phyloP scores from a whole-genome alignment of 2,329 filamentous ascomycete species.

The Trichoderma endophyticum region DNA sequence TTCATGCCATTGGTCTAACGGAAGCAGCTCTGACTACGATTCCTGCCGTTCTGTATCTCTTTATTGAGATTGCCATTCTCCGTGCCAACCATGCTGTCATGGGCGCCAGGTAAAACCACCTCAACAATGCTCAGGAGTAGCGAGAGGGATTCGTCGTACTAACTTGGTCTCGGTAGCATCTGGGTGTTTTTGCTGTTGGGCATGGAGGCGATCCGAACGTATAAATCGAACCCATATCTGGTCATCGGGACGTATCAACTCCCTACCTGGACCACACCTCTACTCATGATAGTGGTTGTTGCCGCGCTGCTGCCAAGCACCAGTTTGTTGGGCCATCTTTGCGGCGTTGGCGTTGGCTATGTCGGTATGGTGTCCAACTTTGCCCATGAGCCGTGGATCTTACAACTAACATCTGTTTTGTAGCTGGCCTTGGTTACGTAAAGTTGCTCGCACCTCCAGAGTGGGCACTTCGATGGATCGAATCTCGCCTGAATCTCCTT shows the following conservation, averaged over 20 bases:
- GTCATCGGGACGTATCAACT: constrained; percentile 62
- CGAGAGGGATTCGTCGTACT: not conserved
- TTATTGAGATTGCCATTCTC: constrained; percentile 72
- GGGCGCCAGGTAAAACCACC: constrained; percentile 68
- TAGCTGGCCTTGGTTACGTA: constrained; percentile 82
- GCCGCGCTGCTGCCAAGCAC: constrained; percentile 75
- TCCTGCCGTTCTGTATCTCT: constrained; percentile 75
- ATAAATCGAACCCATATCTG: constrained; percentile 75
- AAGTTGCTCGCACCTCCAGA: constrained; percentile 89
- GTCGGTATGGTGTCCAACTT: constrained; percentile 59
- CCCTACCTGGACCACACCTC: constrained; percentile 86
- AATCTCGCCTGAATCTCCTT: constrained; percentile 81
- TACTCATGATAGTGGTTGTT: constrained; percentile 72
- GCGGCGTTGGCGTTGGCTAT: constrained; percentile 81
- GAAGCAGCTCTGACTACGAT: constrained; percentile 70
- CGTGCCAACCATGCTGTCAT: constrained; percentile 69
- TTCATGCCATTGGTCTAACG: constrained; percentile 15
- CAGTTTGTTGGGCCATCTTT: constrained; percentile 82
- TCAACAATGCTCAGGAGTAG: not conserved
- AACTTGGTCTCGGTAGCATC: constrained; percentile 53
- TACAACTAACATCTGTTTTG: not conserved
- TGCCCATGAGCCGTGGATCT: not conserved
- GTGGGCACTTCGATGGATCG: constrained; percentile 80
- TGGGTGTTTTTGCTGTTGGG: constrained; percentile 90
- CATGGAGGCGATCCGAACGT: constrained; percentile 82